A percentile compares a stretch with the other conserved stretches of the same genome.
phyloP scores from a whole-genome alignment of 345 rosid species.

The Nasturtium officinale region DNA sequence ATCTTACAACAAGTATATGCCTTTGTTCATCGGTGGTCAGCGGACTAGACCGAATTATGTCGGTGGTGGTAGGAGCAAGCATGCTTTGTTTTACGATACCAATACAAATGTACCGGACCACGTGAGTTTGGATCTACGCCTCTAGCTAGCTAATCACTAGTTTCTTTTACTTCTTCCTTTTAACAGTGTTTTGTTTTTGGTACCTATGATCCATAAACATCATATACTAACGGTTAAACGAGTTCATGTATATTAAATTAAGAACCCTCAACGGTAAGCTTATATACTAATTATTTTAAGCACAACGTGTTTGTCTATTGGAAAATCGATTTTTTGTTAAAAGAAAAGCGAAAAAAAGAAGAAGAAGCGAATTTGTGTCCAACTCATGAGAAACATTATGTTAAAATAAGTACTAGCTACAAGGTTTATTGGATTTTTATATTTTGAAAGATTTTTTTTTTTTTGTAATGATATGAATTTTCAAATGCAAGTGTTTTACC shows the following conservation, averaged over 20 bases:
- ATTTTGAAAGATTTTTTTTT: neutral
- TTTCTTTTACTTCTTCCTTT: neutral
- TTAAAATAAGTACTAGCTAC: neutral
- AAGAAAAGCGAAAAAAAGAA: no score
- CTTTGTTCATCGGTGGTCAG: constrained; percentile 19
- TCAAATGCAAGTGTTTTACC: neutral
- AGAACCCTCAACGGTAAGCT: neutral
- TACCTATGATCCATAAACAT: constrained; percentile 10
- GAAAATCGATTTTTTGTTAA: neutral
- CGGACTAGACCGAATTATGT: constrained; percentile 19
- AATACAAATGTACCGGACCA: constrained; percentile 38
- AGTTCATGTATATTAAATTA: constrained; percentile 31
- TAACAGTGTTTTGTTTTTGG: neutral
- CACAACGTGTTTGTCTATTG: neutral
- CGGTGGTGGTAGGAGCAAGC: constrained; percentile 24
- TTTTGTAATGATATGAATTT: neutral
- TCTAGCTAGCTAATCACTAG: constrained; percentile 34
- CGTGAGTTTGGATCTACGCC: constrained; percentile 46
- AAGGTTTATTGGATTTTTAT: neutral
- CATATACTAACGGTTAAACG: constrained; percentile 9
- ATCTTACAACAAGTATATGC: constrained; percentile 14
- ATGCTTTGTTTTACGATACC: constrained; percentile 25
- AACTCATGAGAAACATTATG: neutral
- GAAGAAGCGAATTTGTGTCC: neutral
- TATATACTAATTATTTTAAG: neutral